Evolutionary conservation across 495 filamentous ascomycete species (phyloP), one percentile per base, ranked within the genome.

Genomic region (Apodospora peruviana): DNA sequence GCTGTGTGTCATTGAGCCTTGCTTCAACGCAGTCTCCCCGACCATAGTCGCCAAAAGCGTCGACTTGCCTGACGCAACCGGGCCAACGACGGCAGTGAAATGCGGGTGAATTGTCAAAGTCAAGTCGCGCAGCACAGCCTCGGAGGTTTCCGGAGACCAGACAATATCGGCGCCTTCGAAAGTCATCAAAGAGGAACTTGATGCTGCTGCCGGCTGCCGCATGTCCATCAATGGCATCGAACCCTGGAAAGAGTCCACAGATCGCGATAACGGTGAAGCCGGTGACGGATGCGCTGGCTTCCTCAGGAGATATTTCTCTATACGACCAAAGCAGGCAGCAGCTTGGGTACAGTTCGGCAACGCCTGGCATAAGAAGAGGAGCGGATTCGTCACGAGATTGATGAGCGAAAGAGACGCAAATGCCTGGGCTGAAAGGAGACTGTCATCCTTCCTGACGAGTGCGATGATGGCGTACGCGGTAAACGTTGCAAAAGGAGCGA

Each of bases 401-500:
- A 84, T 76, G 2, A 84, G 67, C 0, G 81, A 74, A 0, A 84
- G 50, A 1, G 82, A 77, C 0, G 81, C 79, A 56, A 78, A 82
- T 0, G 73, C 74, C 35, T 65, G 68, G 0, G 72, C 64, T 1
- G 70, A 71, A 29, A 70, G 68, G 22, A 82, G 58, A 2, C 67
- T 63, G 34, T 60, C 50, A 14, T 51, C 38, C 16, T 48, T 50
- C 24, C 47, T 43, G 34, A 43, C 25, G 14, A 48, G 47, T 4
- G 64, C 50, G 21, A 62, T 56, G 19, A 62, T 46, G 7, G 48
- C 56, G 36, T 64, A 69, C 2, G 61, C 40, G 2, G 52, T 42
- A 18, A 69, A 58, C 1, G 66, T 61, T 2, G 51, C 54, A 35
- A 53, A 51, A 5, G 61, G 67, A 10, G 63, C 55, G 19, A 70